Percentiles rank a stretch among this genome's conserved stretches.
phyloP scores from a whole-genome alignment of 2,329 filamentous ascomycete genomes.

The Colletotrichum costaricense region DNA sequence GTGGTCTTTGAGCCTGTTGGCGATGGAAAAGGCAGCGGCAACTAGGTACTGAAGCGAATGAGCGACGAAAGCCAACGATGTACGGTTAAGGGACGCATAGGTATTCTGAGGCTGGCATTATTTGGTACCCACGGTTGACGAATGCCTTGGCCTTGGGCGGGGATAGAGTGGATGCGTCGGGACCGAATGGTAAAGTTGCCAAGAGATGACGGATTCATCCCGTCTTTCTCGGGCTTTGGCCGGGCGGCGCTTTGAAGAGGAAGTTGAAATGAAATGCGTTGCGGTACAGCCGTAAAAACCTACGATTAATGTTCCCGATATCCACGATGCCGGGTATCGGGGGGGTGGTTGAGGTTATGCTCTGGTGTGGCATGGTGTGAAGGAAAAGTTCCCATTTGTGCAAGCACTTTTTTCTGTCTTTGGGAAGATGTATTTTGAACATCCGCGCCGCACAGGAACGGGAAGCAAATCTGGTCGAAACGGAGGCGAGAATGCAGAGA shows the following conservation, averaged over 20 bases:
- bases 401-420: background rate
- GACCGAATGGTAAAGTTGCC: constrained; percentile 27
- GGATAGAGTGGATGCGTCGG: constrained; percentile 28
- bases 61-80: background rate
- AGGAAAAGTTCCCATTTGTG: background rate
- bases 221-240: constrained; percentile 29
- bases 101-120: background rate
- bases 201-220: constrained; percentile 32
- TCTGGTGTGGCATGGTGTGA: background rate
- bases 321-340: background rate
- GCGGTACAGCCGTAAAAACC: background rate
- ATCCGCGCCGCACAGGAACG: background rate
- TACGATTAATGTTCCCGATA: constrained; percentile 2
- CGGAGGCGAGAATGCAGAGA: background rate
- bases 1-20: background rate
- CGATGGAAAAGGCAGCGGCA: background rate
- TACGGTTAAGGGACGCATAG: background rate
- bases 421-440: background rate
- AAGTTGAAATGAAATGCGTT: constrained; percentile 18
- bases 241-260: constrained; percentile 24
- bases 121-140: background rate
- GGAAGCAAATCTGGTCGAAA: background rate
- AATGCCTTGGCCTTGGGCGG: background rate
- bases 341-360: no score
- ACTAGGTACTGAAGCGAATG: background rate